Evolutionary conservation across 2,329 filamentous ascomycete species (phyloP), one percentile per base, ranked within the genome.

Genomic region (Claviceps sp.): DNA sequence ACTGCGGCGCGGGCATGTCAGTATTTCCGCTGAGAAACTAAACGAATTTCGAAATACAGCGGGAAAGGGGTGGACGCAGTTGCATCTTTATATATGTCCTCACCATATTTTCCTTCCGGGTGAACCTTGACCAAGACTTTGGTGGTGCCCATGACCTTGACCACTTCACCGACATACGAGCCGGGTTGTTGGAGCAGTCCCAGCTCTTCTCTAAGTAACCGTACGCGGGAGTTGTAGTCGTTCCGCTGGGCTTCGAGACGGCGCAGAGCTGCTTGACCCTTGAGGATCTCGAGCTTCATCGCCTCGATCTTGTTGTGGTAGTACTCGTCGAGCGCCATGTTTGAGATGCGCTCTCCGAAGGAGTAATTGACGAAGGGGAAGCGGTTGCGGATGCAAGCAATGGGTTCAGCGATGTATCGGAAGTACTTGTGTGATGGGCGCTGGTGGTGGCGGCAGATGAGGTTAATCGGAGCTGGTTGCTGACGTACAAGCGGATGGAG

Each of bases 251-350:
- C 93, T 77, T 98, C 93, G 62, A 98, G 81, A 66, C 93, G 84
- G 61, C 93, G 86, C 57, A 98, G 78, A 54, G 95, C 89, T 52
- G 93, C 91, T 74, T 98, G 93, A 52, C 93, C 91, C 73, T 97
- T 91, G 69, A 98, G 91, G 69, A 98, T 98, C 81, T 98, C 91
- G 70, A 98, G 89, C 85, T 97, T 97, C 87, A 97, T 95, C 70
- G 86, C 84, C 87, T 98, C 93, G 74, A 97, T 97, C 79, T 98
- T 98, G 79, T 97, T 97, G 75, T 93, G 88, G 72, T 95, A 98
- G 76, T 96, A 98, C 72, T 86, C 95, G 72, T 97, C 93, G 74
- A 98, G 87, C 81, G 91, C 90, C 93, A 98, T 98, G 69, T 67
- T 84, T 22, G 44, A 22, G 24, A 47, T 47, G 44, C 24, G 44